phyloP scores from a whole-genome alignment of 768 basidiomycete genomes.

The Rhodosporidiobolus odoratus region DNA sequence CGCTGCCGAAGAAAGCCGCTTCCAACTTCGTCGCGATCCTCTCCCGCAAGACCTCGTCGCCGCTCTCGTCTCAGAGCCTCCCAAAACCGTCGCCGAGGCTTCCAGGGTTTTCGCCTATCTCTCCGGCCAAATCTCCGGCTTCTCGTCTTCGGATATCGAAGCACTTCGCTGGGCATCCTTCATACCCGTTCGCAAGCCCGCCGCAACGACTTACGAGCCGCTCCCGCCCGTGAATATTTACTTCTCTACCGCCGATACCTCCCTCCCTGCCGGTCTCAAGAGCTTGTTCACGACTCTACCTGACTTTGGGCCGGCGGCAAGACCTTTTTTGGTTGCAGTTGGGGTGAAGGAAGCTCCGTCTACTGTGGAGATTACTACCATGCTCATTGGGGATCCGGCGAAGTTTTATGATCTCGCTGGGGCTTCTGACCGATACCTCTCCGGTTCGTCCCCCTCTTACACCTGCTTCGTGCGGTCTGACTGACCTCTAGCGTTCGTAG shows the following conservation, averaged over 20 bases:
- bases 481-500: constrained; percentile 42
- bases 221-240: constrained; percentile 82
- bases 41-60: constrained; percentile 24
- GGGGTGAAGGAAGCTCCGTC: constrained; percentile 75
- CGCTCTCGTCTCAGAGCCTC: constrained; percentile 29
- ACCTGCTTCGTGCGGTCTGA: not conserved
- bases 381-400: constrained; percentile 63
- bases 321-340: constrained; percentile 75
- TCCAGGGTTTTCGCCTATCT: constrained; percentile 39
- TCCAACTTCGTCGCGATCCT: constrained; percentile 37
- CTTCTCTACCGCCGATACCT: constrained; percentile 26
- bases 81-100: constrained; percentile 25
- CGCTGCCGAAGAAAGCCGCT: constrained; percentile 33
- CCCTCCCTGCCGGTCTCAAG: constrained; percentile 22
- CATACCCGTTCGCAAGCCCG: constrained; percentile 25
- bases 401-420: constrained; percentile 67
- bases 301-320: constrained; percentile 75
- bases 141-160: constrained; percentile 23
- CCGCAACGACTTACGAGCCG: constrained; percentile 48
- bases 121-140: constrained; percentile 29
- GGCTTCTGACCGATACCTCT: constrained; percentile 48
- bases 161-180: constrained; percentile 17
- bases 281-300: constrained; percentile 25
- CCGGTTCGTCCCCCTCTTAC: constrained; percentile 2
- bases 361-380: constrained; percentile 60